Evolutionary conservation across 2,329 filamentous ascomycete genomes (phyloP).

Genomic region (Colletotrichum sp.): DNA sequence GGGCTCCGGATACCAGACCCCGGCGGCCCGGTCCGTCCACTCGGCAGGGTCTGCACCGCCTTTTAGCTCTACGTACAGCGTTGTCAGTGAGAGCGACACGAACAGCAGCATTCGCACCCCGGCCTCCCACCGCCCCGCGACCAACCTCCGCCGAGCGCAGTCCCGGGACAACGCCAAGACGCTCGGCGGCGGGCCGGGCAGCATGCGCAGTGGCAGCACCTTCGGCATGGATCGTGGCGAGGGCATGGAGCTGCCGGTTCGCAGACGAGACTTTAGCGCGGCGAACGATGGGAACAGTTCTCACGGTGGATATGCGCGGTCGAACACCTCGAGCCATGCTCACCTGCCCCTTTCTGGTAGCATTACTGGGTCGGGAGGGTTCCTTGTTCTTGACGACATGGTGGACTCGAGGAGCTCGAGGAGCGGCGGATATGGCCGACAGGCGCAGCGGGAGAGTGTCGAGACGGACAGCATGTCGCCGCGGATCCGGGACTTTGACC

Average conservation of each 20-base stretch:
- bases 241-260: slow-evolving; percentile 27
- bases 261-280: slow-evolving; percentile 11
- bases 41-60: slow-evolving; percentile 23
- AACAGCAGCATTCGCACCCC: slow-evolving; percentile 29
- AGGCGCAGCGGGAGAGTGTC: slow-evolving; percentile 20
- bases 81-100: slow-evolving; percentile 31
- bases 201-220: slow-evolving; percentile 19
- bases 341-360: slow-evolving; percentile 20
- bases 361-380: slow-evolving; percentile 19
- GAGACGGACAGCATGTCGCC: slow-evolving; percentile 28
- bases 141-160: slow-evolving; percentile 11
- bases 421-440: background rate
- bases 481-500: slow-evolving; percentile 41
- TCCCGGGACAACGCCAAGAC: slow-evolving; percentile 21
- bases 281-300: slow-evolving; percentile 5
- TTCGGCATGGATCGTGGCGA: slow-evolving; percentile 26
- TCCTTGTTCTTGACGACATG: slow-evolving; percentile 28
- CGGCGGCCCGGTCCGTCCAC: slow-evolving; percentile 27
- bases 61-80: slow-evolving; percentile 31
- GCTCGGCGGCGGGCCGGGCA: background rate
- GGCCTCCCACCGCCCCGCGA: slow-evolving; percentile 16
- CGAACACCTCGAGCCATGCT: slow-evolving; percentile 6
- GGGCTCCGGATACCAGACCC: slow-evolving; percentile 10
- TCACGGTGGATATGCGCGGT: slow-evolving; percentile 19
- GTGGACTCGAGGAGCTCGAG: slow-evolving; percentile 25